Evolutionary conservation across 257 asterid species (phyloP).

Genomic region (Gentiana straminea): DNA sequence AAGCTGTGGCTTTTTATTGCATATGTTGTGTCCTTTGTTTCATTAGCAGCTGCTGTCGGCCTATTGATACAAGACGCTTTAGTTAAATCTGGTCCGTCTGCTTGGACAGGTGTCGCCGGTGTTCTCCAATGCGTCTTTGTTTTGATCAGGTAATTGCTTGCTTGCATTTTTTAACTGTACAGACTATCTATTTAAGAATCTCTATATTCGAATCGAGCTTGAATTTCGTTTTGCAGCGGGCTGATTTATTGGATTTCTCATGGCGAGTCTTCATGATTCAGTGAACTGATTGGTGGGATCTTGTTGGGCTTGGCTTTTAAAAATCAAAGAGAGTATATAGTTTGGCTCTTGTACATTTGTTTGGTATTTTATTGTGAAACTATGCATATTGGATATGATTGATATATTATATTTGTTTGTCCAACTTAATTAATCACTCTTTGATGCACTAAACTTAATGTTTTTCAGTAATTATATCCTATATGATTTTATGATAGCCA

Average conservation of each 20-base stretch:
- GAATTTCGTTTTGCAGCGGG: conserved; percentile 34
- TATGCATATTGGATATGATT: no score
- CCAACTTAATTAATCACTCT: no score
- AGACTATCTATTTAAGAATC: neutral
- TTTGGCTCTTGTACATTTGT: no score
- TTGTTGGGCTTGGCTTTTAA: no score
- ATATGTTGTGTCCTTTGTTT: conserved; percentile 84
- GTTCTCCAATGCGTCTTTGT: conserved; percentile 83
- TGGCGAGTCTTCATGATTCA: conserved; percentile 14
- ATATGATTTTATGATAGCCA: no score
- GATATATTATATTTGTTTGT: no score
- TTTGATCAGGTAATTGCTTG: conserved; percentile 50
- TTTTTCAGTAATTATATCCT: no score
- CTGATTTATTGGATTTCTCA: conserved; percentile 53
- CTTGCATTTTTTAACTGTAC: neutral
- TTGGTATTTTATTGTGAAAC: no score
- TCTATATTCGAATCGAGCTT: no score
- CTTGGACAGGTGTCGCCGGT: conserved; percentile 98
- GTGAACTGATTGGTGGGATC: no score
- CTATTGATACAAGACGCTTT: conserved; percentile 83
- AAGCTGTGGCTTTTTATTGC: conserved; percentile 98
- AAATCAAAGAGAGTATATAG: no score
- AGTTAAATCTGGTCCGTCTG: conserved; percentile 65
- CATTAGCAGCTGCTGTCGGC: conserved; percentile 98
- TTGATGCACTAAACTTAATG: no score